A percentile compares a stretch with the other conserved stretches of the same genome.
phyloP scores from a whole-genome alignment of 208 protist species.

The Trypanosoma congolense region DNA sequence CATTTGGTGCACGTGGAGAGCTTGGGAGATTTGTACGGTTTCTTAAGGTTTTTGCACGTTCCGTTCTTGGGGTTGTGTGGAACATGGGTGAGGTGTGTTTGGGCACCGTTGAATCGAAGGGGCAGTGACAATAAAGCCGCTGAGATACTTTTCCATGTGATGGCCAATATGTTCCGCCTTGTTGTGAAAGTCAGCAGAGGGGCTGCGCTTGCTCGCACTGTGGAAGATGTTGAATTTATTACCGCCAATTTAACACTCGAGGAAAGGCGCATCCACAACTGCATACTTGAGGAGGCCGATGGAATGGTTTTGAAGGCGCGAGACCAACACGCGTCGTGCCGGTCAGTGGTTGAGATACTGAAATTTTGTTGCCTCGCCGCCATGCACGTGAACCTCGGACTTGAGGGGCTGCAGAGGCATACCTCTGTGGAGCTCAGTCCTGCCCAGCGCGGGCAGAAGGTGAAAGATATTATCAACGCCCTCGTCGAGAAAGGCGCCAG shows the following conservation, averaged over 20 bases:
- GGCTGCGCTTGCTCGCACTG: background rate
- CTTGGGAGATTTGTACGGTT: constrained; percentile 64
- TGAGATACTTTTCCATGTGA: too few species aligned
- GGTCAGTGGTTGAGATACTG: background rate
- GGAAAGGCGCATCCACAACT: background rate
- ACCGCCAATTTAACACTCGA: background rate
- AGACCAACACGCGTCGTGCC: background rate
- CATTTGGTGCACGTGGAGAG: constrained; percentile 48
- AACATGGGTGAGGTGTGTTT: too few species aligned
- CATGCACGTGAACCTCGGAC: background rate
- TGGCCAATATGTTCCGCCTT: background rate
- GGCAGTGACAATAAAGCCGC: too few species aligned
- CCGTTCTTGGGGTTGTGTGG: constrained; percentile 49
- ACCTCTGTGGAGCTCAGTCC: background rate
- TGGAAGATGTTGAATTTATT: background rate
- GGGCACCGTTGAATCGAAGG: too few species aligned
- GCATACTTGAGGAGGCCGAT: background rate
- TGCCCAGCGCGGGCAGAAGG: background rate
- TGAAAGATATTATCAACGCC: too few species aligned
- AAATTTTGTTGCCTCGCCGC: background rate
- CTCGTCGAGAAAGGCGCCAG: too few species aligned
- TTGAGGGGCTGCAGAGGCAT: background rate
- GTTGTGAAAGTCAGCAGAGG: background rate
- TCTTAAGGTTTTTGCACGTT: constrained; percentile 61
- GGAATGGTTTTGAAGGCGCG: background rate